Evolutionary conservation across 371 early-diverging fungal species (phyloP), one percentile per base, ranked within the genome.

Genomic region (Mucor plumbeus): DNA sequence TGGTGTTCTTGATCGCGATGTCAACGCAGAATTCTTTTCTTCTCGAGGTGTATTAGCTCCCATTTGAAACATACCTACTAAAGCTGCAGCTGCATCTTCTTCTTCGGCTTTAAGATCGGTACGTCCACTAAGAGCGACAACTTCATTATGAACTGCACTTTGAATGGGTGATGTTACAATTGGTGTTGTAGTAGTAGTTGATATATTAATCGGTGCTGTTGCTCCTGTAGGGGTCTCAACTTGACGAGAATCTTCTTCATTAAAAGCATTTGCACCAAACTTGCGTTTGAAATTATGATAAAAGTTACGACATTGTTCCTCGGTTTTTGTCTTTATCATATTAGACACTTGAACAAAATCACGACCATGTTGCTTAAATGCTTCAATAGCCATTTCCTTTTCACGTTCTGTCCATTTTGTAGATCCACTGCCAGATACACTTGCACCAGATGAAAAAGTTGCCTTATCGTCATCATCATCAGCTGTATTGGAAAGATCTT

Each of bases 251-350:
- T 65, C 59, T 34, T 85, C 83, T 72, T 87, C 88, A 59, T 86
- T 78, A 54, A 88, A 83, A 0, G 84, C 87, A 68, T 87, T 85
- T n/a, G 87, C 80, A 4, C 89, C 89, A 69, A 79, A 86, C 62
- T 87, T 89, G 15, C 88, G 83, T 50, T 90, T 88, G 65, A 89
- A 90, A 65, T 92, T 91, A 75, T 90, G 87, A 66, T 90, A 92
- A 68, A 91, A 91, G 61, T 92, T 91, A 56, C 90, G 87, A 67
- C 94, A 94, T 68, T 94, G 92, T 21, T 88, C 91, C 65, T 87
- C 90, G 1, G 93, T 90, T 71, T 95, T 94, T 5, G 91, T 89
- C 1, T 90, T 89, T 34, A 94, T 90, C 54, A 88, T 67, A 11
- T 71, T 70, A 6, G 95, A 85, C 0, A 94, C 90, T 14, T 82